A percentile compares a stretch with the other conserved stretches of the same genome.
These are phyloP conservation scores for Blastocystis sp. DNA, from an alignment of 352 stramenopile species.

Conservation along the genomic window DNA sequence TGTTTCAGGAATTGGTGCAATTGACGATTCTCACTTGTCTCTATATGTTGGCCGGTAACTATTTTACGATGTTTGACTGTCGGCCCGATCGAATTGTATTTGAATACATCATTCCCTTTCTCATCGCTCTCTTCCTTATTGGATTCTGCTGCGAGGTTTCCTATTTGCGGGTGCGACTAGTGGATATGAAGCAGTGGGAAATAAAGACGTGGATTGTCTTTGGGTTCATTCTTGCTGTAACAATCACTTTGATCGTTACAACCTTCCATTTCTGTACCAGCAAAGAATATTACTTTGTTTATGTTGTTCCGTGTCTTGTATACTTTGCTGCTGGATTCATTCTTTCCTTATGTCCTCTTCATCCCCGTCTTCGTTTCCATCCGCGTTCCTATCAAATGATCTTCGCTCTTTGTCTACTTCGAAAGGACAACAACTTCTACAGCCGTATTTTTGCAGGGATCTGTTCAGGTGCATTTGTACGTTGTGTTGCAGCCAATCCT, in stretches of 20 bases:
- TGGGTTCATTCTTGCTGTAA: constrained; percentile 26
- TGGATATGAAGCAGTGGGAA: constrained; percentile 40
- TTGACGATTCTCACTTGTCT: not conserved
- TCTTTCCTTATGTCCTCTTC: constrained; percentile 5
- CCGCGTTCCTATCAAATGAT: constrained; percentile 39
- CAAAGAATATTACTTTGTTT: constrained; percentile 37
- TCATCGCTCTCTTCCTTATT: constrained; percentile 28
- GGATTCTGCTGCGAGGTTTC: constrained; percentile 26
- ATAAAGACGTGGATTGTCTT: constrained; percentile 56
- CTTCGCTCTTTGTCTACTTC: constrained; percentile 35
- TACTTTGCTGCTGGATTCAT: constrained; percentile 61
- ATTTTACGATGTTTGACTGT: constrained; percentile 8
- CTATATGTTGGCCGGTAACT: not conserved
- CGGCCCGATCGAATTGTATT: not conserved
- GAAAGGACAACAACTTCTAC: constrained; percentile 52
- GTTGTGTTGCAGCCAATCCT: constrained; percentile 24
- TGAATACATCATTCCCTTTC: constrained; percentile 50
- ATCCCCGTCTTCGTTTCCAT: constrained; percentile 54
- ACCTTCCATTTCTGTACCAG: constrained; percentile 23
- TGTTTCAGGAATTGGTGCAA: not conserved
- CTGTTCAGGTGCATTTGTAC: constrained; percentile 1
- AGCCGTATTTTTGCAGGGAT: constrained; percentile 18
- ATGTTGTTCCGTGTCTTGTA: constrained; percentile 4
- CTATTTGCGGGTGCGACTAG: constrained; percentile 19
- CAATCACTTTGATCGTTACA: constrained; percentile 37